Conservation (phyloP, 2,329 filamentous ascomycete species). For the Hysterium pulicare region DNA sequence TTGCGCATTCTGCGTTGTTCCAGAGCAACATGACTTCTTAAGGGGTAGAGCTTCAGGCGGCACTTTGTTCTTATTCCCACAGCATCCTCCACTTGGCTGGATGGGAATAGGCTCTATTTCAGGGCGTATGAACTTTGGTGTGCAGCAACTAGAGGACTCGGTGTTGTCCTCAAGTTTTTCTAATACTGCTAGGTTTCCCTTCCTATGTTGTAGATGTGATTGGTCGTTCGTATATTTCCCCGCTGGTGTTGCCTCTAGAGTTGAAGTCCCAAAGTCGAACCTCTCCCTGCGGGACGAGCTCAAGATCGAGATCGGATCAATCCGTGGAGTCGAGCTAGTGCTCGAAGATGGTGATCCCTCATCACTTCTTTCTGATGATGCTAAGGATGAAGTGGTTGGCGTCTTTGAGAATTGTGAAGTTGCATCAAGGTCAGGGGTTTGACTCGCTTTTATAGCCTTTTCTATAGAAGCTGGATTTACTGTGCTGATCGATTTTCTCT, state of each 20-base stretch:
- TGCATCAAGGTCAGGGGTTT: slow-evolving; percentile 31
- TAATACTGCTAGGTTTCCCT: background rate
- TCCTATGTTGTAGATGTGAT: background rate
- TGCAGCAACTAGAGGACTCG: slow-evolving; percentile 27
- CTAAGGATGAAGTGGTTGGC: slow-evolving; percentile 21
- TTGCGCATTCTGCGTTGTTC: slow-evolving; percentile 9
- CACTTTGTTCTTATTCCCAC: slow-evolving; percentile 22
- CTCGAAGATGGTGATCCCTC: slow-evolving; percentile 32
- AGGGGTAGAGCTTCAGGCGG: slow-evolving; percentile 12
- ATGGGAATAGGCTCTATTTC: slow-evolving; percentile 5
- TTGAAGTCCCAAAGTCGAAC: slow-evolving; percentile 4
- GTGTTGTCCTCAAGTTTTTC: slow-evolving; percentile 4
- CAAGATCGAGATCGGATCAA: slow-evolving; percentile 22
- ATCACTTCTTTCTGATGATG: slow-evolving; percentile 26
- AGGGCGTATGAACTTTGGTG: slow-evolving; percentile 19
- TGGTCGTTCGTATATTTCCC: background rate
- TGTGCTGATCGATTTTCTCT: slow-evolving; percentile 23
- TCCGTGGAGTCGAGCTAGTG: slow-evolving; percentile 38
- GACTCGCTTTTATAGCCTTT: slow-evolving; percentile 32
- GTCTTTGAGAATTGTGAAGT: slow-evolving; percentile 25
- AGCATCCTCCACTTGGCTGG: slow-evolving; percentile 24
- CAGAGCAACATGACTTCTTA: slow-evolving; percentile 33
- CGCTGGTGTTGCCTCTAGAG: background rate
- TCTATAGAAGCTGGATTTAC: slow-evolving; percentile 28
- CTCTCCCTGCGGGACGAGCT: slow-evolving; percentile 19